Evolutionary conservation across 306 rosid genomes (phyloP).

Genomic region (Aeschynomene evenia): DNA sequence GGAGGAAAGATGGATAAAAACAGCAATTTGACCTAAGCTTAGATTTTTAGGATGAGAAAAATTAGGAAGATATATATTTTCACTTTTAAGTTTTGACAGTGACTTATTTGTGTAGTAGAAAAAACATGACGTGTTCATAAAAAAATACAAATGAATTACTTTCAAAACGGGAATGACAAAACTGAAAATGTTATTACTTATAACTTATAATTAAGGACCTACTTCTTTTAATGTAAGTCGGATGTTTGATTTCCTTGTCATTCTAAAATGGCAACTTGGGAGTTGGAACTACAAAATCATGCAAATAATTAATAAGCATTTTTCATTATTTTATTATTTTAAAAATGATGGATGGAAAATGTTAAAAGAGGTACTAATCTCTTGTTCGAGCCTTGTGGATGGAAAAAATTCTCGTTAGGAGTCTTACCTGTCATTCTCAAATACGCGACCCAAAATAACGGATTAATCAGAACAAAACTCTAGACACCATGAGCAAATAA

Average conservation of each 20-base stretch:
- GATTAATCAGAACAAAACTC: too few species aligned
- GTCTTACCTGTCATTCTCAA: too few species aligned
- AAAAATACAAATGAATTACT: background rate
- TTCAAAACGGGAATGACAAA: background rate
- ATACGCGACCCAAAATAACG: too few species aligned
- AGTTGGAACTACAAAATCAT: background rate
- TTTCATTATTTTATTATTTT: too few species aligned
- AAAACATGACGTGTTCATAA: background rate
- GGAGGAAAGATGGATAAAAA: background rate
- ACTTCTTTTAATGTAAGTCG: background rate
- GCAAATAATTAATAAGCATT: too few species aligned
- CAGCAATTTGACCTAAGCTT: conserved; percentile 16
- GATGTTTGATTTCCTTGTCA: background rate
- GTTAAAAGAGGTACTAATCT: background rate
- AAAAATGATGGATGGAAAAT: too few species aligned
- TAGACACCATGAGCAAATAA: too few species aligned
- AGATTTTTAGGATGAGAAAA: background rate
- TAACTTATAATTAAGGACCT: too few species aligned
- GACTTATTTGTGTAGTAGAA: background rate
- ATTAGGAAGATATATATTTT: background rate
- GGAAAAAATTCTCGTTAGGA: too few species aligned
- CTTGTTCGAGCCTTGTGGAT: too few species aligned
- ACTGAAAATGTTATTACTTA: background rate
- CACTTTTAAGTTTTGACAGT: background rate
- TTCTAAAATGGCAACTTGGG: conserved; percentile 1